Evolutionary conservation across 2,329 filamentous ascomycete species (phyloP).

Genomic region (Colletotrichum tofieldiae): DNA sequence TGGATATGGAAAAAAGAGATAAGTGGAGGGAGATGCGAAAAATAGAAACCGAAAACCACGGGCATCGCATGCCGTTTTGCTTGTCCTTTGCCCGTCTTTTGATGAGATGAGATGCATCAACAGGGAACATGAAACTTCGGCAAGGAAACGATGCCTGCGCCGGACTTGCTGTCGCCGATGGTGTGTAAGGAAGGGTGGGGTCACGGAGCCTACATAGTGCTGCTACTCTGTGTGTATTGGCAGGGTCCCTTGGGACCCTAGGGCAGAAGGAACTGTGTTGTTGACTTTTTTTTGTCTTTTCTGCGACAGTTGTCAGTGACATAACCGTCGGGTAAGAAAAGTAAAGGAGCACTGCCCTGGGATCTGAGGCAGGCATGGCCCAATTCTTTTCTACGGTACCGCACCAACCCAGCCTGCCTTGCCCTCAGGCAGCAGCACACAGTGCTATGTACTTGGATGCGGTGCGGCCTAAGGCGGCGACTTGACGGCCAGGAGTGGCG

Average conservation of each 20-base stretch:
- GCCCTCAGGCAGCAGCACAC: not conserved
- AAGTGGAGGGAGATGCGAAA: slow-evolving; percentile 34
- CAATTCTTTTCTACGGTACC: not conserved
- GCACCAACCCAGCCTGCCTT: too few species aligned
- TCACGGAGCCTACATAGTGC: not conserved
- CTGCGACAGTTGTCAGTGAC: slow-evolving; percentile 3
- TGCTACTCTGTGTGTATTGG: not conserved
- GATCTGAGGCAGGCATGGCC: slow-evolving; percentile 6
- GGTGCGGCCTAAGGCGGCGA: not conserved
- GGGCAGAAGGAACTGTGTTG: not conserved
- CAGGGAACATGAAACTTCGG: slow-evolving; percentile 42
- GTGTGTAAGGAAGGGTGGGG: slow-evolving; percentile 9
- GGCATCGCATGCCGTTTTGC: not conserved
- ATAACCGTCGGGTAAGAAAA: not conserved
- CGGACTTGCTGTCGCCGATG: slow-evolving; percentile 6
- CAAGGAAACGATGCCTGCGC: slow-evolving; percentile 14
- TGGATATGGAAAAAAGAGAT: slow-evolving; percentile 1
- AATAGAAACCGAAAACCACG: slow-evolving; percentile 29
- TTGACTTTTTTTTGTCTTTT: not conserved
- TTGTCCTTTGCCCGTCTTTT: not conserved
- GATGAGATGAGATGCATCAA: slow-evolving; percentile 33
- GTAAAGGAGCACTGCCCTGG: not conserved
- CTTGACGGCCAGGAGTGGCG: not conserved
- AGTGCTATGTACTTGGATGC: not conserved
- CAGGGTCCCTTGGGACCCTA: not conserved